Conservation (phyloP, 2,329 filamentous ascomycete species). For the Pyricularia sp. region DNA sequence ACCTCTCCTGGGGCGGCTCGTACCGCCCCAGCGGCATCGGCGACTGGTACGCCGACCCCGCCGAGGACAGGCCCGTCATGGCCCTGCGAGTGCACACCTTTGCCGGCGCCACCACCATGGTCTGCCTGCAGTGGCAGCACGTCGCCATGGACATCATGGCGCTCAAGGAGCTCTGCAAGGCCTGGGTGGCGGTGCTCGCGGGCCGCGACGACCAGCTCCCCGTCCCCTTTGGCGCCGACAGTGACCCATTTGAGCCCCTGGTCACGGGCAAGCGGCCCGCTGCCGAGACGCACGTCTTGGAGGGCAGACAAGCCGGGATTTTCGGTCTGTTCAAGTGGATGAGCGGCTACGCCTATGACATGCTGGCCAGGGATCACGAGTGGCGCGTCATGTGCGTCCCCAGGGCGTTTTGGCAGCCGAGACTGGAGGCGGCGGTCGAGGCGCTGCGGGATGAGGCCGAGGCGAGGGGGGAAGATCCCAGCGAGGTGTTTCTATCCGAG, state of each 20-base stretch:
- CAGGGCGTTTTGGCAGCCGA: neutral
- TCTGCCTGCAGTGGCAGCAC: neutral
- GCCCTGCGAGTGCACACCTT: neutral
- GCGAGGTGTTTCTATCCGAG: neutral
- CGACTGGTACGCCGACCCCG: neutral
- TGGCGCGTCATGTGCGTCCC: neutral
- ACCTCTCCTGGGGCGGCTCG: neutral
- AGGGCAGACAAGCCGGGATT: neutral
- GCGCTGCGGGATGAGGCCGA: neutral
- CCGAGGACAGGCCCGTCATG: neutral
- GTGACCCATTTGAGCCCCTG: neutral
- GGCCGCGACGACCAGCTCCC: neutral
- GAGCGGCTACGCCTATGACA: neutral
- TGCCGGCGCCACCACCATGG: neutral
- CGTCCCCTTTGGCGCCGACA: neutral
- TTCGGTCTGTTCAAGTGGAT: neutral
- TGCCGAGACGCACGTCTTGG: neutral
- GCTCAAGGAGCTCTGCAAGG: neutral
- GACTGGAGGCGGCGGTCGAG: neutral
- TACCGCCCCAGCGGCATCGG: neutral
- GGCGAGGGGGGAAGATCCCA: neutral
- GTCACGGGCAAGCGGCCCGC: neutral
- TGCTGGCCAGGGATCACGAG: neutral
- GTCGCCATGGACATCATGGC: neutral
- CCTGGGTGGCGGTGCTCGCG: neutral